phyloP scores from a whole-genome alignment of 495 filamentous ascomycete species.

The Copromyces sp. region DNA sequence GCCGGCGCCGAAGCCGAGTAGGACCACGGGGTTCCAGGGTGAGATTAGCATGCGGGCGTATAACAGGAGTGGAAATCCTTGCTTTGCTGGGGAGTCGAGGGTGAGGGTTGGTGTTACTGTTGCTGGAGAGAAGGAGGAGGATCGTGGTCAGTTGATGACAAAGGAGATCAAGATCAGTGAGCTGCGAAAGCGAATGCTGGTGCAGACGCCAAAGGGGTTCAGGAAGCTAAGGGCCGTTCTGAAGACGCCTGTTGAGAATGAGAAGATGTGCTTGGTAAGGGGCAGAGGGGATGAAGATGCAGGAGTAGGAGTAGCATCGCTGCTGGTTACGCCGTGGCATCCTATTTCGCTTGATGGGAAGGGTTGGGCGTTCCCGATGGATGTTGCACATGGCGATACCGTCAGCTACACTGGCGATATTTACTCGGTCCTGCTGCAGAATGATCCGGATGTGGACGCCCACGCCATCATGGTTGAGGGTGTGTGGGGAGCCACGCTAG shows the following conservation, averaged over 20 bases:
- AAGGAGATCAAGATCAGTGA: conserved; percentile 13
- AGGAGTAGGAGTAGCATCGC: background rate
- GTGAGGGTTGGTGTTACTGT: conserved; percentile 20
- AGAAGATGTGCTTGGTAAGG: conserved; percentile 15
- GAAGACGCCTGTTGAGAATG: conserved; percentile 18
- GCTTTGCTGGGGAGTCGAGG: conserved; percentile 26
- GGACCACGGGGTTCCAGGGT: background rate
- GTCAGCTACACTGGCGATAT: conserved; percentile 29
- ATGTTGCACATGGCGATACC: conserved; percentile 6
- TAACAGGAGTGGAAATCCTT: conserved; percentile 17
- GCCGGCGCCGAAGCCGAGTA: conserved; percentile 25
- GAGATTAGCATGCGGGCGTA: conserved; percentile 21
- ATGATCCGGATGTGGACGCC: conserved; percentile 24
- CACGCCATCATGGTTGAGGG: conserved; percentile 30
- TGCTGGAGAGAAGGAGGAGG: conserved; percentile 10
- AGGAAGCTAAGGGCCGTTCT: conserved; percentile 28
- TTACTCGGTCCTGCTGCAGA: conserved; percentile 33
- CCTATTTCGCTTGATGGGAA: conserved; percentile 17
- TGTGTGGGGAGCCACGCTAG: conserved; percentile 36
- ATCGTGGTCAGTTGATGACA: background rate
- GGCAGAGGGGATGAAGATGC: background rate
- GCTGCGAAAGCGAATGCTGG: conserved; percentile 23
- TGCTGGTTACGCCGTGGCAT: conserved; percentile 35
- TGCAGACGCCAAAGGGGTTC: conserved; percentile 27
- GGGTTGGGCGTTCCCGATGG: conserved; percentile 27